Evolutionary conservation across 225 moss, liverwort and hornwort genomes (phyloP).

Genomic region (Ulota crispa): DNA sequence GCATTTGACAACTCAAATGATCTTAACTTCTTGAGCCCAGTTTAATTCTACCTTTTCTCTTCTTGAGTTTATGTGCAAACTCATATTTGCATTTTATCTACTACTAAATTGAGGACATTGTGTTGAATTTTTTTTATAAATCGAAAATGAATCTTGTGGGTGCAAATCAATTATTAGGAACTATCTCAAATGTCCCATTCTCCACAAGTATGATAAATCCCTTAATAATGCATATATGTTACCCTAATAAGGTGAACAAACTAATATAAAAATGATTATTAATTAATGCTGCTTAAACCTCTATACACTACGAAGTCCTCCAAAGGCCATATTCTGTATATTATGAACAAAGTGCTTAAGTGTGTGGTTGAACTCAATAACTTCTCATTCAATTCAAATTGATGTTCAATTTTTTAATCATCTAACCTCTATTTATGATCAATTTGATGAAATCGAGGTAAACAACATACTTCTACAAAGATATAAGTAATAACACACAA

Average conservation of each 20-base stretch:
- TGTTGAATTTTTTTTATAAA: not conserved
- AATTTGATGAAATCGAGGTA: too few species aligned
- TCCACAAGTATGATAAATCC: not conserved
- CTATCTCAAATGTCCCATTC: not conserved
- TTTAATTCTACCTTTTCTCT: not conserved
- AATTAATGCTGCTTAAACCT: not conserved
- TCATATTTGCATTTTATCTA: not conserved
- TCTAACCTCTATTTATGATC: too few species aligned
- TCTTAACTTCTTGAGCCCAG: not conserved
- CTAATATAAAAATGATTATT: not conserved
- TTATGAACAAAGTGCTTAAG: too few species aligned
- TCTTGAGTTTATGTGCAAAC: not conserved
- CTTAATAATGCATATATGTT: not conserved
- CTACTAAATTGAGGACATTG: not conserved
- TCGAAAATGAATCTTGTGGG: not conserved
- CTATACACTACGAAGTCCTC: too few species aligned
- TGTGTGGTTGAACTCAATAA: too few species aligned
- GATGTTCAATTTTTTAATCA: too few species aligned
- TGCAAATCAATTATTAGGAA: too few species aligned
- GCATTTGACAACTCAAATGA: not conserved
- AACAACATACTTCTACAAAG: too few species aligned
- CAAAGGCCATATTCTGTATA: too few species aligned
- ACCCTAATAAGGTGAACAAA: not conserved
- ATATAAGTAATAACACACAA: too few species aligned
- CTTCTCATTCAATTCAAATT: too few species aligned